Base-by-base conservation (phyloP, 305 asterid species). In the Fraxinus paxiana region DNA sequence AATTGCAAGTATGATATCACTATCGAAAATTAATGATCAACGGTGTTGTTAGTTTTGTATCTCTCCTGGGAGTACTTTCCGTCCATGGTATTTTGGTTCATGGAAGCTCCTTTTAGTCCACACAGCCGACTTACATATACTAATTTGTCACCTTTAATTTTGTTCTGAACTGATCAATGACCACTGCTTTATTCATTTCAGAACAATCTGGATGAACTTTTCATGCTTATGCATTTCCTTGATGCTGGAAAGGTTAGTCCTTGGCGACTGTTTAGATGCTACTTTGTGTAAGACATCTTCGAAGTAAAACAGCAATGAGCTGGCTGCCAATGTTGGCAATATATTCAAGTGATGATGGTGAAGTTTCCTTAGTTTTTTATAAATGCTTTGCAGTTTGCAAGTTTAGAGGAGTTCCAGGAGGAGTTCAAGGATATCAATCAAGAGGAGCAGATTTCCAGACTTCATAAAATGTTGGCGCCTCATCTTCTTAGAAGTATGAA, bases 161-260 rank as follows among this genome's bases (percentile, higher is more conserved):
- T 77, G 37, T 56, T 33, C 75, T 77, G 71, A 31, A 77, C 76
- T 63, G 76, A 70, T 83, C 75, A 72, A 70, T 85, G 77, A 72
- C 79, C 67, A 33, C 37, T 72, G 74, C 80, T 41, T 84, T 69
- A 71, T 87, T 84, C 80, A 72, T 85, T 90, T 90, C 98, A 96
- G 99, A 96, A 96, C 92, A 94, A 96, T 89, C 87, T 96, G 90
- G 99, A 96, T 80, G 99, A 96, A 79, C 98, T 96, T 83, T 96
- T 96, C 90, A 92, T 96, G 98, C 99, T 96, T 79, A 92, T 96
- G 99, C 99, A 96, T 90, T 96, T 96, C 91, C 98, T 96, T 83
- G 99, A 96, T 88, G 98, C 98, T 81, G 99, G 98, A 78, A 96
- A 96, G 97, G 99, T 96, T 84, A 84, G 97, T 89, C 48, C 76